Base-by-base conservation (phyloP, 192 early-diverging fungal species). In the Coemansia sp. region DNA sequence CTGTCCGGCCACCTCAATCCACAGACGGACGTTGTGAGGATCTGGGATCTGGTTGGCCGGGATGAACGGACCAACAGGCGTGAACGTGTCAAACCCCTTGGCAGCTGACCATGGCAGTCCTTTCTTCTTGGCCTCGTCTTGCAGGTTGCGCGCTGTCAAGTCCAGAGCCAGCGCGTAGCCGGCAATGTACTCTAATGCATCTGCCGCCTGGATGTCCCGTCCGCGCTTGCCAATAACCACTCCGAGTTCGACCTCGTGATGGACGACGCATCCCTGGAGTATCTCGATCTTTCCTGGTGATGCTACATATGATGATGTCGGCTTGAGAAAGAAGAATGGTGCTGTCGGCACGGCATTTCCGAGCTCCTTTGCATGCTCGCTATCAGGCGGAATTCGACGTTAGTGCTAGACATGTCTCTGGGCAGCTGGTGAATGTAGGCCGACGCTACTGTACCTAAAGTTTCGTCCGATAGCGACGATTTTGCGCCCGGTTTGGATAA, bases 61-160 rank as follows among this genome's bases (percentile, higher is more conserved):
- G 59, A 98, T 92, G 55, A 98, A 92, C 10, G 90, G 87, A 21
- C 92, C 89, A 39, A 96, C 83, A n/a, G 96, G 94, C 3, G 93
- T 93, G 64, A 97, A 98, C 5, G 94, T 94, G 72, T 98, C 97
- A 79, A 91, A 96, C 1, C 95, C 97, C 84, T 98, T 98, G 36
- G 97, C 89, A 1, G 88, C 83, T 23, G 91, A 89, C 97, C 97
- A 98, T 19, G 97, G 97, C 41, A 90, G 80, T 1, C 94, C 93
- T 15, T 75, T 81, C 70, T 90, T 87, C 82, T 96, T 98, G 48
- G 90, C 95, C 32, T 84, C 81, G 21, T 92, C 88, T 82, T 94
- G 97, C 46, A 97, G 53, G 69, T 97, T 93, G 50, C 97, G 82
- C 11, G 95, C 95, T 4, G 97, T 97, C 88, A 94, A 87, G 73